Percentiles rank a stretch among this genome's conserved stretches.
These are phyloP conservation scores for Prunus salicina DNA, from an alignment of 306 rosid species.

Conservation along the genomic window DNA sequence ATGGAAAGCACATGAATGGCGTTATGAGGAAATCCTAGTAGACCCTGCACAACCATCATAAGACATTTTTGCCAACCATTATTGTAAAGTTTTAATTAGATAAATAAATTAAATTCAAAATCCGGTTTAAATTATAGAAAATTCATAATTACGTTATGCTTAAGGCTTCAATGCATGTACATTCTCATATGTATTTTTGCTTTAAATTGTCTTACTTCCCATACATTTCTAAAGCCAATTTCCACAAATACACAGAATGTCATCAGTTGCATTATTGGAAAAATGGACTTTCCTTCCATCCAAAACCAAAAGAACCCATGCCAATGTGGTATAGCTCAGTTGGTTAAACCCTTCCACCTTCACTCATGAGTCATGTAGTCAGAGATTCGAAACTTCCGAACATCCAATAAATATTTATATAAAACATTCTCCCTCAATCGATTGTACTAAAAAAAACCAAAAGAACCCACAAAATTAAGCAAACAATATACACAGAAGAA, in stretches of 20 bases:
- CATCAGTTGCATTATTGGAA: constrained; percentile 3
- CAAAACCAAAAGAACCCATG: too few species aligned
- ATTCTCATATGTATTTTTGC: too few species aligned
- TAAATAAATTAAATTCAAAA: background rate
- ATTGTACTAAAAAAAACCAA: too few species aligned
- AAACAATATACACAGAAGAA: background rate
- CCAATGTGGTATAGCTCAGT: rapidly evolving
- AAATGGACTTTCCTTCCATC: background rate
- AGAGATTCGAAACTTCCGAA: too few species aligned
- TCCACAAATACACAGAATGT: background rate
- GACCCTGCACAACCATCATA: constrained; percentile 30
- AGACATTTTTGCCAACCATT: background rate
- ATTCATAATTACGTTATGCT: background rate
- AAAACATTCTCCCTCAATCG: too few species aligned
- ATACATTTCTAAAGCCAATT: background rate
- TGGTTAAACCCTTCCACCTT: too few species aligned
- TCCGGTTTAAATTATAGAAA: background rate
- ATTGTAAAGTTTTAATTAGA: constrained; percentile 1
- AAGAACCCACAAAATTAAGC: too few species aligned
- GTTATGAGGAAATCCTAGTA: constrained; percentile 34
- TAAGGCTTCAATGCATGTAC: too few species aligned
- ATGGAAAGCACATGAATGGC: constrained; percentile 94
- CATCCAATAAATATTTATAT: too few species aligned
- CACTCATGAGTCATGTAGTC: too few species aligned
- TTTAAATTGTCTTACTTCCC: too few species aligned